Evolutionary conservation across 495 filamentous ascomycete species (phyloP).

Genomic region (Hyaloscypha variabilis): DNA sequence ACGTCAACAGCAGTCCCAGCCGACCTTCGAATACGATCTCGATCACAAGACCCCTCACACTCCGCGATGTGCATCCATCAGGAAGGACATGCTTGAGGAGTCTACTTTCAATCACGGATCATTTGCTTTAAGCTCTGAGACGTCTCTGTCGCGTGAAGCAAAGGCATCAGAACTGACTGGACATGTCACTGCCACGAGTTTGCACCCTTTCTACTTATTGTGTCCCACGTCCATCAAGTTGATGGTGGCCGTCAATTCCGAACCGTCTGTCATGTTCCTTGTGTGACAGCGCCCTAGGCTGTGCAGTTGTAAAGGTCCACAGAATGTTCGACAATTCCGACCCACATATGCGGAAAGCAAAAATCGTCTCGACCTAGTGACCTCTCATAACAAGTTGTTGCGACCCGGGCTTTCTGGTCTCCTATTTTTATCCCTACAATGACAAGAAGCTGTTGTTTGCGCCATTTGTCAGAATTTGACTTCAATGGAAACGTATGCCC

Average conservation of each 20-base stretch:
- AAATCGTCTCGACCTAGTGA: neutral
- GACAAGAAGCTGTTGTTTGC: neutral
- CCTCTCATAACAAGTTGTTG: neutral
- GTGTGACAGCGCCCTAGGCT: neutral
- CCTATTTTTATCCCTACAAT: neutral
- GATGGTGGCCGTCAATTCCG: neutral
- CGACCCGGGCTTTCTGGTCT: neutral
- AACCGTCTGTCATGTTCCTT: neutral
- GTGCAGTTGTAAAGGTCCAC: neutral
- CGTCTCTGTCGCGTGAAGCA: too few relatives aligned
- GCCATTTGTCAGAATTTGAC: neutral
- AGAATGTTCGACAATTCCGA: neutral
- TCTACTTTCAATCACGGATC: too few relatives aligned
- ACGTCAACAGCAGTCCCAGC: neutral
- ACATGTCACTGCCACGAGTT: too few relatives aligned
- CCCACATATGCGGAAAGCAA: neutral
- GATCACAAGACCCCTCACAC: neutral
- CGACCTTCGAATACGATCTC: neutral
- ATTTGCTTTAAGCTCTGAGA: too few relatives aligned
- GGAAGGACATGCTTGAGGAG: too few relatives aligned
- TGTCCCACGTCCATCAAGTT: too few relatives aligned
- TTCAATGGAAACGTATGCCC: neutral
- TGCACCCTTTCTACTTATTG: too few relatives aligned
- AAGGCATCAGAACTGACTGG: too few relatives aligned
- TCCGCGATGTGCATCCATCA: neutral